A percentile compares a stretch with the other conserved stretches of the same genome.
phyloP scores from a whole-genome alignment of 177 flowering plant genomes.

The Telopea speciosissima region DNA sequence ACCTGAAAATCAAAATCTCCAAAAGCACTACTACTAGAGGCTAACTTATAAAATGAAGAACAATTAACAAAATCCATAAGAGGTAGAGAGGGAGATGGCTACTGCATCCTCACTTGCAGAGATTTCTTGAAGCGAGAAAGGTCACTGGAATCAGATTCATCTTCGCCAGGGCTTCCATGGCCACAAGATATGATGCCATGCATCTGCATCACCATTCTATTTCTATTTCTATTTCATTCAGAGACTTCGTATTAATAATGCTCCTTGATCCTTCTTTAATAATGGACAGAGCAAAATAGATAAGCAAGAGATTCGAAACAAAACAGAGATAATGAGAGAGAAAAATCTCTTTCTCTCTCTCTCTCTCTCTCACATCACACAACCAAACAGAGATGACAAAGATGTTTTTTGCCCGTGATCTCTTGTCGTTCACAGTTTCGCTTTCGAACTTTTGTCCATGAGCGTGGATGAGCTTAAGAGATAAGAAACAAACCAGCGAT shows the following conservation, averaged over 20 bases:
- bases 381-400: constrained; percentile 23
- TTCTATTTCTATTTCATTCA: background rate
- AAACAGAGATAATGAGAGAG: too few species aligned
- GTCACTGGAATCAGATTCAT: constrained; percentile 18
- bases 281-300: background rate
- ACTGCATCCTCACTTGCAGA: constrained; percentile 26
- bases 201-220: background rate
- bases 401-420: constrained; percentile 16
- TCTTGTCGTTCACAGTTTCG: background rate
- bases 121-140: constrained; percentile 31
- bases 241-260: background rate
- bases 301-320: background rate
- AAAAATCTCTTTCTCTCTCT: constrained; percentile 12
- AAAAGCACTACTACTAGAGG: background rate
- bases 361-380: background rate
- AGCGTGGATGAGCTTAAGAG: too few species aligned
- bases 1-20: background rate
- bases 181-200: background rate
- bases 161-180: constrained; percentile 4
- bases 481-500: too few species aligned
- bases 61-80: background rate
- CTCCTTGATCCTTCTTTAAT: too few species aligned
- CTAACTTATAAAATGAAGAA: background rate
- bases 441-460: too few species aligned
- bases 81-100: background rate